Evolutionary conservation across 257 asterid species (phyloP), one percentile per base, ranked within the genome.

Genomic region (Solanum pennellii): DNA sequence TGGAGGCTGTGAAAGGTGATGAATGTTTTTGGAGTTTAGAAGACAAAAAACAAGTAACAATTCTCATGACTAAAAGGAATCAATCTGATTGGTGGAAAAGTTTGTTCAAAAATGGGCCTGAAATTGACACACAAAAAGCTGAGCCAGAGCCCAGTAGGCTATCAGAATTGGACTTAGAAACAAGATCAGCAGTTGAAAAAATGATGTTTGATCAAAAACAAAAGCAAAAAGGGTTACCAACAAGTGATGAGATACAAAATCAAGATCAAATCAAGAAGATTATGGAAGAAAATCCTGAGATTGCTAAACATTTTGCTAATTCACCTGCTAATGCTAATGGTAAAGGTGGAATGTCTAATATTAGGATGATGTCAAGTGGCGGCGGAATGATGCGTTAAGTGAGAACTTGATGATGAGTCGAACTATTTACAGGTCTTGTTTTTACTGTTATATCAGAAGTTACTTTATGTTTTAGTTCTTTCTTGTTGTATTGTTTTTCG

Each of bases 41-140:
- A 98, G 98, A 95, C 89, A 95, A 94, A 83, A 94, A 92, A 84
- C 91, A 91, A 21, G 49, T 95, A 83, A 93, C 98, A 83, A 79
- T 96, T 87, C 95, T 95, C 88, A 91, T 96, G 41, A 94, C 98
- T 16, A 95, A 96, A 76, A 95, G 92, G 29, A 91, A 96, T 87
- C 96, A 95, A 88, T 94, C 95, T 96, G 94, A 95, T 82, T 94
- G 99, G 98, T 96, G 99, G 98, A 95, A 95, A 89, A 93, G 87
- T 89, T 52, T 94, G 89, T 95, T 94, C 86, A 94, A 96, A 92
- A 98, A 96, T 89, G 94, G 92, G 27, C 98, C 96, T 3, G 98
- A 93, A 89, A 86, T 96, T 56, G 97, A 96, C 91, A 95, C 96
- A 23, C 96, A 95, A 89, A 94, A 94, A 89, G 95, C 91, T 39